These are phyloP conservation scores for Penicillium cinerascens DNA, from an alignment of 495 filamentous ascomycete species.

Conservation along the genomic window DNA sequence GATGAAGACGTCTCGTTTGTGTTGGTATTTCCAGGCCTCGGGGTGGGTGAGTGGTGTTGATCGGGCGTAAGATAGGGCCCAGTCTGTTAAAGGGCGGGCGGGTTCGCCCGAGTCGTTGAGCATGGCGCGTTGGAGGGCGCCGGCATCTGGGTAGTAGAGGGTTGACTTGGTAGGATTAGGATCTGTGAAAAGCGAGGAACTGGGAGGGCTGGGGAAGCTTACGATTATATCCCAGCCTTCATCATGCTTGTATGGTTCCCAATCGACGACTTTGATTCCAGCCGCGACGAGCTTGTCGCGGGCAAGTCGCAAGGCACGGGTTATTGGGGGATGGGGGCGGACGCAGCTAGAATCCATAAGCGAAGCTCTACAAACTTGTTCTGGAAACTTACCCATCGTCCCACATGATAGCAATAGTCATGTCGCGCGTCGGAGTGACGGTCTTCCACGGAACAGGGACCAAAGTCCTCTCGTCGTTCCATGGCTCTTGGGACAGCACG, in stretches of 20 bases:
- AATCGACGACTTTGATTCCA: constrained; percentile 59
- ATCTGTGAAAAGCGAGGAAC: not conserved
- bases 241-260: constrained; percentile 61
- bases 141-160: constrained; percentile 58
- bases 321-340: constrained; percentile 67
- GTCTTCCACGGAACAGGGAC: constrained; percentile 58
- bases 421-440: constrained; percentile 34
- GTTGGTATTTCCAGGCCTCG: constrained; percentile 44
- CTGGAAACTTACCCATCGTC: constrained; percentile 50
- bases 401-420: constrained; percentile 67
- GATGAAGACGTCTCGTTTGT: constrained; percentile 55
- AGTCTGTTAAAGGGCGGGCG: constrained; percentile 52
- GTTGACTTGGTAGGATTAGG: constrained; percentile 21
- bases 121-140: constrained; percentile 38
- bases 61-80: constrained; percentile 53
- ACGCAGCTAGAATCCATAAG: constrained; percentile 18
- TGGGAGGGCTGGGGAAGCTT: constrained; percentile 1
- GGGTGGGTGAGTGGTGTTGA: constrained; percentile 36
- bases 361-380: not conserved
- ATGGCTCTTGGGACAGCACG: constrained; percentile 56
- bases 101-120: constrained; percentile 53
- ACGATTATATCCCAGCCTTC: constrained; percentile 58
- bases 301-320: constrained; percentile 53
- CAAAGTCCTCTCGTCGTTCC: constrained; percentile 56
- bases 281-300: constrained; percentile 50